Base-by-base conservation (phyloP, 352 stramenopile genomes). In the Phytophthora pinifolia region DNA sequence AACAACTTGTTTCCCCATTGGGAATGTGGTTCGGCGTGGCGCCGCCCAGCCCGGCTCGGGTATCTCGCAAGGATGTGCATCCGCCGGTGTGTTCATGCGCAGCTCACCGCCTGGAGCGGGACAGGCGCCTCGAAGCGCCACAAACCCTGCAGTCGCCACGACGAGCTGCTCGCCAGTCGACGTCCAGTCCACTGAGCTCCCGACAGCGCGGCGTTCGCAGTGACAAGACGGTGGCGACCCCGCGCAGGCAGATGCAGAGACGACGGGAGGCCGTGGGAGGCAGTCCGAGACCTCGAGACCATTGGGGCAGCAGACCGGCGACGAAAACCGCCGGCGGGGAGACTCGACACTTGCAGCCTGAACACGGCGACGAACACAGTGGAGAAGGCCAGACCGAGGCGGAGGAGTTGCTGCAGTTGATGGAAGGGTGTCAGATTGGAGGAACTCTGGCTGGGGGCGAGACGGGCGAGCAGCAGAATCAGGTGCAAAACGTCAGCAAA, bases 1-100 rank as follows among this genome's bases (percentile, higher is more conserved):
- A n/a, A n/a, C n/a, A n/a, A 37, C 43, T 49, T 30, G 31, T 46
- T 54, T 3, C 4, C 25, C 47, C 17, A 54, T 39, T 18, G 8
- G 1, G 9, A 47, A 89, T 89, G 79, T 89, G 79, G 76, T 87
- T 89, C 48, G 76, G 79, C 60, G 54, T 89, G 38, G 79, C 79
- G 17, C 79, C 79, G n/a, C 63, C 68, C 51, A 80, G 71, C 22
- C 71, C 73, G 8, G 68, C 66, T 17, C 69, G 70, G 35, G 70
- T 75, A 15, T 63, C 70, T 17, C 46, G 56, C 22, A 65, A 60
- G 54, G 46, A 54, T n/a, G 62, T 48, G 49, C 72, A 79, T 37
- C 68, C 70, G 29, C 63, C 61, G 17, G 52, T 73, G 25, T 80
- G 71, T 38, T 66, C 74, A n/a, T 76, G 67, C 13, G 51, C 59